Percentiles rank a stretch among this genome's conserved stretches.
Conservation (phyloP, 129 eudicot species). For the Kitagawia praeruptora region DNA sequence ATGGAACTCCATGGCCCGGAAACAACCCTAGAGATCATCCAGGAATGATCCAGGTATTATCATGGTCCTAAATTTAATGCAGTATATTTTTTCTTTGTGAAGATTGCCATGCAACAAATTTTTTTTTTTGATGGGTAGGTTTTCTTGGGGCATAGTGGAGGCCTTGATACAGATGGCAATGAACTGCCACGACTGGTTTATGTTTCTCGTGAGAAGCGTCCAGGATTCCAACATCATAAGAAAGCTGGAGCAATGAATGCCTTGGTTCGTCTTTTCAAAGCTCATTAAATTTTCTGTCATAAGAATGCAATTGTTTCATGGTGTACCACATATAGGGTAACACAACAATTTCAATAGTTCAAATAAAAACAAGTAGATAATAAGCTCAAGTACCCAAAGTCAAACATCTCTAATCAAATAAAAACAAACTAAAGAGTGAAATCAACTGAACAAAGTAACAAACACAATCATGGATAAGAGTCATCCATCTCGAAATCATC, state of each 20-base stretch:
- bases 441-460: no score
- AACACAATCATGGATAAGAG: no score
- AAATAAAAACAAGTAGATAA: no score
- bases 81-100: background rate
- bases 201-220: constrained; percentile 95
- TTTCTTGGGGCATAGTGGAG: constrained; percentile 87
- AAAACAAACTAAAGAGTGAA: no score
- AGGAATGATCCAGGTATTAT: constrained; percentile 80
- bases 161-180: constrained; percentile 82
- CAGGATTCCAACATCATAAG: constrained; percentile 92
- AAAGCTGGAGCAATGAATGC: constrained; percentile 98
- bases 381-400: no score
- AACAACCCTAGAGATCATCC: constrained; percentile 86
- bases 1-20: constrained; percentile 92
- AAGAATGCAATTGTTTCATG: background rate
- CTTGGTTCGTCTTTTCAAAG: constrained; percentile 40
- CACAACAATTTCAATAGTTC: no score
- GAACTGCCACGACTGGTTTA: constrained; percentile 85
- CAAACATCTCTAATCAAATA: no score
- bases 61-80: background rate
- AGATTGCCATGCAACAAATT: background rate
- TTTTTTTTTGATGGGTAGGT: constrained; percentile 35
- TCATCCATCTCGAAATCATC: no score
- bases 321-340: background rate
- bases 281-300: background rate